Evolutionary conservation across 345 rosid species (phyloP), one percentile per base, ranked within the genome.

Genomic region (Syzygium jambos): DNA sequence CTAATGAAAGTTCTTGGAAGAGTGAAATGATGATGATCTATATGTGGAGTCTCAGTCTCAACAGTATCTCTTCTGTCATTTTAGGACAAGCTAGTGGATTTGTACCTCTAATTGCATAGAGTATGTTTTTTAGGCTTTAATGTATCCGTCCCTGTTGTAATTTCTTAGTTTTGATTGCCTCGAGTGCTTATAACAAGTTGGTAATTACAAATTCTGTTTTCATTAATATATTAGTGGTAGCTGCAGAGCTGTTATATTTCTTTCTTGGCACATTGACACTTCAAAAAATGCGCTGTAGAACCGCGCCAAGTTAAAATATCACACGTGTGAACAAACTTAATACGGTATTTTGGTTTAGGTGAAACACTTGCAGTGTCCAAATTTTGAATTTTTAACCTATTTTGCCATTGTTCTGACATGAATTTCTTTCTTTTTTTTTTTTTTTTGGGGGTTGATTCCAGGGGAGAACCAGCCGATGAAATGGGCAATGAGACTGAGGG

Each of bases 401-500:
- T 73, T 73, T 19, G 15, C 82, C 0, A 0, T 73, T 73, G 49
- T 73, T 73, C 82, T 68, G 2, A 73, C 49, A 38, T 38, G 49
- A 73, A 2, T 9, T 9, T 73, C 38, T 57, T 23, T 10, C 4
- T 25, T 10, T 55, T 21, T 22, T 57, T 55, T 51, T 53, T 53
- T 61, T 23, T 57, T 61, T 13, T 61, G 46, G 46, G 51, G 13
- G 19, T 52, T 56, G 55, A 29, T 34, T 85, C 11, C 89, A 96
- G 99, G 99, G 99, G 99, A 98, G 89, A 95, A 90, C 86, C 97
- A 95, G 90, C 99, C 99, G 5, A 98, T 96, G 99, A 96, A 96
- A 93, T 98, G 98, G 99, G 93, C 96, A 49, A 98, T 98, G 99
- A 95, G 99, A 86, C 87, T 96, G 90, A 94, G 99, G 89, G 99